Evolutionary conservation across 129 eudicot genomes (phyloP).

Genomic region (Pseudognaphalium luteoalbum): DNA sequence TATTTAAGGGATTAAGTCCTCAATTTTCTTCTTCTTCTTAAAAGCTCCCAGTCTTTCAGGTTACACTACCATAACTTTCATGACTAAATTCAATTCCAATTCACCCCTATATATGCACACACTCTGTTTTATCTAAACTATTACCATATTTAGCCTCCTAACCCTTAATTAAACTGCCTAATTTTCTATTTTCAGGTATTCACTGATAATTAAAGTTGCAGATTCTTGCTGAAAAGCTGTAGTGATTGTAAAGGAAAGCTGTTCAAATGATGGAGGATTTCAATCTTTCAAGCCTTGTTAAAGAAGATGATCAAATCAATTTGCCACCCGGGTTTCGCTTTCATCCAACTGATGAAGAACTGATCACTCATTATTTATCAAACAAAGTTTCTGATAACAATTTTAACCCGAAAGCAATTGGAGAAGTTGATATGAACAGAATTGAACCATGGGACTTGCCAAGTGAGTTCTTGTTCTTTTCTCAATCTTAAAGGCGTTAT

Average conservation of each 20-base stretch:
- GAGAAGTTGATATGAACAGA: constrained; percentile 91
- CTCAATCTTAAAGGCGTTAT: not conserved
- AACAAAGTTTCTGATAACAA: constrained; percentile 52
- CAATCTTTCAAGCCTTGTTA: constrained; percentile 8
- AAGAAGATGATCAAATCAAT: constrained; percentile 28
- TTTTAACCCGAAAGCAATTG: constrained; percentile 70
- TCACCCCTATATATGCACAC: constrained; percentile 7
- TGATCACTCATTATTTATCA: constrained; percentile 47
- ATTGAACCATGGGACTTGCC: constrained; percentile 94
- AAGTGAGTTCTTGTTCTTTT: constrained; percentile 42
- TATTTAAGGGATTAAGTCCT: constrained; percentile 26
- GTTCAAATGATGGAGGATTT: constrained; percentile 22
- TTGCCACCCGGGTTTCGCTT: constrained; percentile 39
- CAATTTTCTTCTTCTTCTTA: constrained; percentile 26
- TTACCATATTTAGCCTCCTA: constrained; percentile 1
- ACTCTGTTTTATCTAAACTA: not conserved
- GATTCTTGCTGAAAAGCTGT: constrained; percentile 20
- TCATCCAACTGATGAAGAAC: constrained; percentile 39
- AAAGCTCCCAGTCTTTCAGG: constrained; percentile 30
- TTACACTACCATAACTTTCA: constrained; percentile 25
- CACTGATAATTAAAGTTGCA: constrained; percentile 10
- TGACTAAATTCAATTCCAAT: constrained; percentile 13
- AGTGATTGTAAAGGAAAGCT: not conserved
- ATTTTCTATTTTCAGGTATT: constrained; percentile 17
- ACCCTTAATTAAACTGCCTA: constrained; percentile 13